phyloP scores from a whole-genome alignment of 148 eudicot genomes.

The Linanthus parryae region DNA sequence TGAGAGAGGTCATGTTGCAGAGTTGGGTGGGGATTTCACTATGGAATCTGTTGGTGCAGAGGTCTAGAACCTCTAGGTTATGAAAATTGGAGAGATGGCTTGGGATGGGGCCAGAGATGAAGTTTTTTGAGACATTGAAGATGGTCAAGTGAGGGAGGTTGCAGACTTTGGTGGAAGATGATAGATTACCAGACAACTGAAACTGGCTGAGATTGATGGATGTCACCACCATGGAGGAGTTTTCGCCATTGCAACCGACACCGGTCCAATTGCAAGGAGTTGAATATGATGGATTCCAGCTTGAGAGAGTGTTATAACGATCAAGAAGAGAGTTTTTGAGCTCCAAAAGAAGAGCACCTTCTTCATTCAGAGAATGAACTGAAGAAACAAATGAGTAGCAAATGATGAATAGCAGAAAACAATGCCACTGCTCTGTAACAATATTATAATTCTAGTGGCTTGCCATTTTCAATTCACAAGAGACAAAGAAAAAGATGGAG shows the following conservation, averaged over 20 bases:
- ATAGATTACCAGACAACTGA: conserved; percentile 34
- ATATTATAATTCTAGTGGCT: too few species aligned
- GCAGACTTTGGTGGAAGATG: conserved; percentile 40
- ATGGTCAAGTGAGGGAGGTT: conserved; percentile 28
- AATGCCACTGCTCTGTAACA: too few species aligned
- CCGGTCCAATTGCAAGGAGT: conserved; percentile 52
- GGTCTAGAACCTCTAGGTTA: conserved; percentile 38
- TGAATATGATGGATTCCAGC: conserved; percentile 31
- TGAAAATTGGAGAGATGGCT: conserved; percentile 24
- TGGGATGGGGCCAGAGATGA: conserved; percentile 49
- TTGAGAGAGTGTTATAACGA: conserved; percentile 29
- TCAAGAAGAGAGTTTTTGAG: conserved; percentile 35
- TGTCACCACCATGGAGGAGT: conserved; percentile 23
- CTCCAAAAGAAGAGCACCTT: conserved; percentile 42
- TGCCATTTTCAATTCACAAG: too few species aligned
- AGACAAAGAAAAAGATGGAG: too few species aligned
- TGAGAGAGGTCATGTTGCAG: conserved; percentile 31
- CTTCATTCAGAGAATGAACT: conserved; percentile 38
- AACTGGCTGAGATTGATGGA: conserved; percentile 29
- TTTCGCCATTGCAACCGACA: conserved; percentile 22
- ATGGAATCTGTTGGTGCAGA: conserved; percentile 47
- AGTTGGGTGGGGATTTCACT: conserved; percentile 28
- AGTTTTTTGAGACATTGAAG: conserved; percentile 34
- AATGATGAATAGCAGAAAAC: conserved; percentile 16
- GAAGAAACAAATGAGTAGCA: conserved; percentile 8